Conservation (phyloP, 148 eudicot species). For the Selenicereus undatus region DNA sequence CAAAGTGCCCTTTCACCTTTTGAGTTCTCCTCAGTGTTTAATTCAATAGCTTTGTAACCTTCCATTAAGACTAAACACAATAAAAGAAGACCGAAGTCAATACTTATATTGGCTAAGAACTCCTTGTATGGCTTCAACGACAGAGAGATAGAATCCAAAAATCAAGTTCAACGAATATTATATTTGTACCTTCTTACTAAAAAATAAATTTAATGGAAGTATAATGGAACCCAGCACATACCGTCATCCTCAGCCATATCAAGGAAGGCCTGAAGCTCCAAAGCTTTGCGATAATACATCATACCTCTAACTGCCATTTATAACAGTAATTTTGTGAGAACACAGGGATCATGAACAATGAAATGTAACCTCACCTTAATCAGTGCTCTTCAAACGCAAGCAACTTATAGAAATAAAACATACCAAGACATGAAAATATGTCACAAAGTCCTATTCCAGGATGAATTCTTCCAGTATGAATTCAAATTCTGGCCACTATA, state of each 20-base stretch:
- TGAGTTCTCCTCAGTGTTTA: constrained; percentile 68
- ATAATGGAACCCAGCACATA: constrained; percentile 14
- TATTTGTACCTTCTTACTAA: background rate
- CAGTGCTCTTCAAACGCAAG: background rate
- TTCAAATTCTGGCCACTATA: background rate
- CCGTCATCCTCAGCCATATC: constrained; percentile 97
- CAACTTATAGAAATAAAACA: background rate
- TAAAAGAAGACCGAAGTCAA: background rate
- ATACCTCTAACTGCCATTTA: constrained; percentile 81
- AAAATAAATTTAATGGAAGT: background rate
- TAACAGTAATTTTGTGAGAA: constrained; percentile 12
- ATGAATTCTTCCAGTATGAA: too few relatives aligned
- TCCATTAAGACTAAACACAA: constrained; percentile 65
- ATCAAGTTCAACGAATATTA: background rate
- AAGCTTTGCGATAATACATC: constrained; percentile 98
- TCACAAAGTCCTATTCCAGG: background rate
- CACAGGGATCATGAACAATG: background rate
- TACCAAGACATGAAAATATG: background rate
- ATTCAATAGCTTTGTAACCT: constrained; percentile 92
- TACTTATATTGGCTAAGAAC: background rate
- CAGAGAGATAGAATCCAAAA: background rate
- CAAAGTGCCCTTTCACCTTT: constrained; percentile 86
- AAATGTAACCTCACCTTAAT: background rate
- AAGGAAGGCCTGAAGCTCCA: constrained; percentile 97
- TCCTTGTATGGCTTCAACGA: background rate